These are phyloP conservation scores for Prosopis cineraria DNA, from an alignment of 306 rosid species.

Conservation along the genomic window DNA sequence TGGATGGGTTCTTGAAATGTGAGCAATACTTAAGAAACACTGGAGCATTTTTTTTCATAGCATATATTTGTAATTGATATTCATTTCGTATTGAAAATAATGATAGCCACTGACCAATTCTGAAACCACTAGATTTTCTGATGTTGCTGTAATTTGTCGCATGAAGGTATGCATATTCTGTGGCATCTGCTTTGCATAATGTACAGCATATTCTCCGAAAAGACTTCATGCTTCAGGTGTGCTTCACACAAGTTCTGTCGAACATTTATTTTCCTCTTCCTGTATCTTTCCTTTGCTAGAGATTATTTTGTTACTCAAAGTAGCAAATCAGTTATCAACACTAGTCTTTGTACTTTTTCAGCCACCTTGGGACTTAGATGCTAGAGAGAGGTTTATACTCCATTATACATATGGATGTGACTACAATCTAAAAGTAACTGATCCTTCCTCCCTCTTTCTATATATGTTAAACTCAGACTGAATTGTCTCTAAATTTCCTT, in stretches of 20 bases:
- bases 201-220: conserved; percentile 71
- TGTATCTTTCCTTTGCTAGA: conserved; percentile 5
- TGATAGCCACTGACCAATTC: conserved; percentile 24
- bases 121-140: conserved; percentile 33
- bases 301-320: conserved; percentile 19
- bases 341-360: conserved; percentile 44
- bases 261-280: background rate
- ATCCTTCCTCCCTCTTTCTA: conserved; percentile 26
- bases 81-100: conserved; percentile 37
- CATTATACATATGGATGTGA: conserved; percentile 94
- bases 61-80: conserved; percentile 23
- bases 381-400: conserved; percentile 62
- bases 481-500: conserved; percentile 7
- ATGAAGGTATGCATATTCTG: conserved; percentile 90
- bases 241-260: conserved; percentile 22
- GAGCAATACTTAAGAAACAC: conserved; percentile 41
- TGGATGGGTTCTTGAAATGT: conserved; percentile 99
- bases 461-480: conserved; percentile 2
- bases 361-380: conserved; percentile 88
- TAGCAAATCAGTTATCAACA: conserved; percentile 28
- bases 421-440: conserved; percentile 66
- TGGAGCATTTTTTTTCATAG: background rate
- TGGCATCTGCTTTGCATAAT: conserved; percentile 92
- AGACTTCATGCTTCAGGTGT: conserved; percentile 93
- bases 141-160: conserved; percentile 37